A percentile compares a stretch with the other conserved stretches of the same genome.
phyloP scores from a whole-genome alignment of 83 land plant species.

The Picea mariana region DNA sequence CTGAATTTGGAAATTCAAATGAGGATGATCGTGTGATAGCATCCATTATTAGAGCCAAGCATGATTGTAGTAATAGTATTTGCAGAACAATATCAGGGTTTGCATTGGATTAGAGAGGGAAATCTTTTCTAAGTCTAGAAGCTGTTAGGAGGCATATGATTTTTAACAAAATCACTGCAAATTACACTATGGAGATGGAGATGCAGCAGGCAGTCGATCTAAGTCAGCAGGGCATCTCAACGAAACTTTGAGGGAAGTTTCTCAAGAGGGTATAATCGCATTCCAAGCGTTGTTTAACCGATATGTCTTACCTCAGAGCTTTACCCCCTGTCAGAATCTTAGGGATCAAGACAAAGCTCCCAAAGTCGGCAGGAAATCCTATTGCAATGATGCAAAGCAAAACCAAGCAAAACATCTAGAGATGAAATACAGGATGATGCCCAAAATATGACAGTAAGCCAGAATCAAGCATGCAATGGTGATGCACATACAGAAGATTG shows the following conservation, averaged over 20 bases:
- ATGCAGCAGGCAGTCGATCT: constrained; percentile 27
- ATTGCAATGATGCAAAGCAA: background rate
- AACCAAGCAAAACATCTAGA: background rate
- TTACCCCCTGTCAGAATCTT: constrained; percentile 33
- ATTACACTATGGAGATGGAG: too few relatives aligned
- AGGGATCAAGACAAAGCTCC: background rate
- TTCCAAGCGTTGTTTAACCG: constrained; percentile 64
- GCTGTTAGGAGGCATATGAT: too few relatives aligned
- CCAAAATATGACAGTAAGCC: background rate
- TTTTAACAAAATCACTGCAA: too few relatives aligned
- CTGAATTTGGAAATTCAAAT: too few relatives aligned
- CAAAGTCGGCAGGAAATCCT: background rate
- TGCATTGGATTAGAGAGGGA: too few relatives aligned
- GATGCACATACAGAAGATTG: background rate
- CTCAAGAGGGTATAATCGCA: constrained; percentile 78
- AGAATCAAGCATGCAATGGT: background rate
- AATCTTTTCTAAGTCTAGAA: too few relatives aligned
- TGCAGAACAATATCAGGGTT: too few relatives aligned
- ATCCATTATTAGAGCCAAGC: too few relatives aligned
- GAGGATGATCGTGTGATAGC: too few relatives aligned
- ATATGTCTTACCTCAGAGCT: constrained; percentile 70
- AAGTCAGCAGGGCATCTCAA: constrained; percentile 28
- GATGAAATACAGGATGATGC: constrained; percentile 5
- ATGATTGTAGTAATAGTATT: too few relatives aligned
- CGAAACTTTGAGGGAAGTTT: constrained; percentile 77